Evolutionary conservation across 2,329 filamentous ascomycete species (phyloP).

Genomic region (Aureobasidium pullulans): DNA sequence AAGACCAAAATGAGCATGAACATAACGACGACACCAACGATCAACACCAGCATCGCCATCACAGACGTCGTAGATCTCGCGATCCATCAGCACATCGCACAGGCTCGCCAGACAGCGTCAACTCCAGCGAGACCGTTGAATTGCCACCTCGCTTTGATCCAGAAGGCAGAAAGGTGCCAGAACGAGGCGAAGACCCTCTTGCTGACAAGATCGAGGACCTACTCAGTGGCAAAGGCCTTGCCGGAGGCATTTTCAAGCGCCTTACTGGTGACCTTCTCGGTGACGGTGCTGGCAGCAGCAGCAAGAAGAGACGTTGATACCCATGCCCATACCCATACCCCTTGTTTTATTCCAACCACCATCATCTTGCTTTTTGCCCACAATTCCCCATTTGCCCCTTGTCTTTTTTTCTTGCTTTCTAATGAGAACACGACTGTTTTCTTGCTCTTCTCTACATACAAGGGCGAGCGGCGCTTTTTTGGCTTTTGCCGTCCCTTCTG

Average conservation of each 20-base stretch:
- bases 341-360: background rate
- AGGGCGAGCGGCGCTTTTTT: background rate
- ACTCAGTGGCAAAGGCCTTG: conserved; percentile 23
- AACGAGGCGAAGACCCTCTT: conserved; percentile 23
- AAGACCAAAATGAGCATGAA: background rate
- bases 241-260: conserved; percentile 22
- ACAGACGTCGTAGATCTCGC: conserved; percentile 9
- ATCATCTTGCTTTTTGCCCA: background rate
- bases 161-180: conserved; percentile 25
- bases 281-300: background rate
- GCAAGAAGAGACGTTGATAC: conserved; percentile 10
- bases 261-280: conserved; percentile 19
- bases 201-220: conserved; percentile 25
- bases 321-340: background rate
- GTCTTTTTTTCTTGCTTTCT: background rate
- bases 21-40: background rate
- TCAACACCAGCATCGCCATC: background rate
- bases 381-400: background rate
- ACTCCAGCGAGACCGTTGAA: conserved; percentile 27
- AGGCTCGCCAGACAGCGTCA: conserved; percentile 13
- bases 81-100: background rate
- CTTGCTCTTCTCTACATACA: background rate
- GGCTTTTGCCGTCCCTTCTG: background rate
- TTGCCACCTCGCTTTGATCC: conserved; percentile 31
- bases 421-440: background rate